Base-by-base conservation (phyloP, 805 yeast species). In the Kregervanrija fluxuum region DNA sequence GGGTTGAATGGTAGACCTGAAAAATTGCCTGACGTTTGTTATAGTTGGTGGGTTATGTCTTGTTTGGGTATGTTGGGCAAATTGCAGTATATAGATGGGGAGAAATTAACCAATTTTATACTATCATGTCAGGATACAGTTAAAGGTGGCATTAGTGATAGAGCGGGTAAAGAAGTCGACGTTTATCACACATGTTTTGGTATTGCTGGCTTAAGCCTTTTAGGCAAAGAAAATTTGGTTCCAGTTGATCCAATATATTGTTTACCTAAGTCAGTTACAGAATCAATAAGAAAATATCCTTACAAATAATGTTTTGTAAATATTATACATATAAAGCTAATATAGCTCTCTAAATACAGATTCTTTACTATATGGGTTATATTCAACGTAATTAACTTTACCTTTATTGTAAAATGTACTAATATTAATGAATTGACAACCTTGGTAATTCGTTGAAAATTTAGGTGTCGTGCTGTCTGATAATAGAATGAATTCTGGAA, bases 1-100 rank as follows among this genome's bases (percentile, higher is more conserved):
- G 99, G 99, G 0, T 70, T 93, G 44, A 93, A 93, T 59, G 99
- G 99, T 1, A 74, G 99, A 41, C 96, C 98, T 0, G 95, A 93
- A 47, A 93, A 93, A 60, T 66, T 88, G 14, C 95, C 98, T 0
- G 99, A 93, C 63, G 96, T 87, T n/a, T 93, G 99, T 60, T 93
- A 93, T 61, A 81, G 93, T 54, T 93, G 97, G 96, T 93, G 99
- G 99, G 95, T 89, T 9, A 61, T 89, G 16, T 82, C 95, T 2
- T 74, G 88, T 2, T 64, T 90, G 46, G 74, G 84, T 0, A 80
- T 87, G 33, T 68, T 91, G 15, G 76, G 68, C 0, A 79, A 75
- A 49, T 61, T 80, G 14, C 75, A 85, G 51, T 89, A 95, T 89
- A 83, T 93, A n/a, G 82, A 87, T 56, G 70, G 69, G 30, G 71